Evolutionary conservation across 176 grass and related monocot genomes (phyloP).

Genomic region (Avena sativa): DNA sequence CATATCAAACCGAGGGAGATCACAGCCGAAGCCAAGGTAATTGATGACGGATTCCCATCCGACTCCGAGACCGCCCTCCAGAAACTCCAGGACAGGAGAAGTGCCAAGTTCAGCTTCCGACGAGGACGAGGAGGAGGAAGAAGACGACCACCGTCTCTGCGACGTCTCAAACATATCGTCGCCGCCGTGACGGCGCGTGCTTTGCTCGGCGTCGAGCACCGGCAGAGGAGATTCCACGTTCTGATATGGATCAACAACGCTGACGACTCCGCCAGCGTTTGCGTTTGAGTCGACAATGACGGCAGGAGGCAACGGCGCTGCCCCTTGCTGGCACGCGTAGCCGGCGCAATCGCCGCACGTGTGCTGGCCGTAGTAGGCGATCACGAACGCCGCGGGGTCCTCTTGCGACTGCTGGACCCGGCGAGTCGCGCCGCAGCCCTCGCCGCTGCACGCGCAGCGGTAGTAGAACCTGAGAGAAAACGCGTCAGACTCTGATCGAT

Average conservation of each 20-base stretch:
- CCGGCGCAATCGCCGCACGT: too few relatives aligned
- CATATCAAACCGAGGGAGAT: neutral
- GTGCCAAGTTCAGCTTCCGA: constrained; percentile 4
- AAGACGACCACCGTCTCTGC: neutral
- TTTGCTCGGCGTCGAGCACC: neutral
- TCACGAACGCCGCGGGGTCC: constrained; percentile 50
- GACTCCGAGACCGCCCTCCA: constrained; percentile 37
- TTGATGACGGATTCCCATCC: constrained; percentile 35
- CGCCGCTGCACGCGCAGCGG: constrained; percentile 61
- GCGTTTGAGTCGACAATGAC: constrained; percentile 44
- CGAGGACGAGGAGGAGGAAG: neutral
- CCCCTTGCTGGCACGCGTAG: too few relatives aligned
- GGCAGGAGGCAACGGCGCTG: constrained; percentile 9
- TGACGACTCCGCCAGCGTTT: neutral
- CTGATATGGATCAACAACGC: neutral
- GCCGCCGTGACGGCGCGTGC: neutral
- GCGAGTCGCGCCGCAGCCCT: constrained; percentile 58
- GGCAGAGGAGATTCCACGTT: neutral
- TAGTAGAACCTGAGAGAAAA: constrained; percentile 53
- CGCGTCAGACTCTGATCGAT: neutral
- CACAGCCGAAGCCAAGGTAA: neutral
- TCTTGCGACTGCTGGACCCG: constrained; percentile 65
- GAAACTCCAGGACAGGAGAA: constrained; percentile 33
- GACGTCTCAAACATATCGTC: neutral
- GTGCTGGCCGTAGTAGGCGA: constrained; percentile 11